These are phyloP conservation scores for Rhodotorula sp. DNA, from an alignment of 1,284 basidiomycete genomes.

Conservation along the genomic window DNA sequence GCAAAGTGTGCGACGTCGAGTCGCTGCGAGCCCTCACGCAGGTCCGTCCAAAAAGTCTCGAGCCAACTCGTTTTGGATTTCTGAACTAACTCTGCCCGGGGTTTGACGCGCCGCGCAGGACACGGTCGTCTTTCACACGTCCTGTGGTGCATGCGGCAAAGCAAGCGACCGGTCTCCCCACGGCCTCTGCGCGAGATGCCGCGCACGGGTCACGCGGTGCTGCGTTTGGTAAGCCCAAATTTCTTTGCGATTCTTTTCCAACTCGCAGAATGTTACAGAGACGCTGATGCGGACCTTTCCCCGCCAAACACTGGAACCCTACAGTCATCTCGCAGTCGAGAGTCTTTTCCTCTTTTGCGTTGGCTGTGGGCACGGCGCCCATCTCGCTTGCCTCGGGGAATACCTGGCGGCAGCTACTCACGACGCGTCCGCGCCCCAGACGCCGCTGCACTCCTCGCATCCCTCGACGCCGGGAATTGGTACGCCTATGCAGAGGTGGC, in stretches of 20 bases:
- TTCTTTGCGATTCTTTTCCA: not conserved
- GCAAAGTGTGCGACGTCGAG: constrained; percentile 28
- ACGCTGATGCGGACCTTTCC: no score
- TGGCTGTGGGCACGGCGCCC: constrained; percentile 38
- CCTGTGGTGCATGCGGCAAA: constrained; percentile 38
- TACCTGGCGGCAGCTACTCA: constrained; percentile 11
- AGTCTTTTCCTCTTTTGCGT: constrained; percentile 35
- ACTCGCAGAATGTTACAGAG: no score
- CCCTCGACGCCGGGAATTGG: constrained; percentile 39
- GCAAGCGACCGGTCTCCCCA: constrained; percentile 29
- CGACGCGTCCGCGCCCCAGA: constrained; percentile 11
- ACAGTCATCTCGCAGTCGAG: constrained; percentile 29
- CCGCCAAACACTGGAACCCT: no score
- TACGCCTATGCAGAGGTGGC: constrained; percentile 28
- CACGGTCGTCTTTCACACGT: constrained; percentile 35
- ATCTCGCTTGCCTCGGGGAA: constrained; percentile 26
- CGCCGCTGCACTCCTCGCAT: constrained; percentile 22
- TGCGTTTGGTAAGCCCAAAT: constrained; percentile 32
- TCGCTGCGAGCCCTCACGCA: constrained; percentile 21
- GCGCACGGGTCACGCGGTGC: constrained; percentile 19
- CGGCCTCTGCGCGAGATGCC: constrained; percentile 29
- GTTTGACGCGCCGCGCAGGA: constrained; percentile 13
- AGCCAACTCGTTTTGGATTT: no score
- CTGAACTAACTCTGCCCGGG: no score
- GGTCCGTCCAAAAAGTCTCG: constrained; percentile 11